Evolutionary conservation across 2,329 filamentous ascomycete genomes (phyloP).

Genomic region (Trichoderma sp.): DNA sequence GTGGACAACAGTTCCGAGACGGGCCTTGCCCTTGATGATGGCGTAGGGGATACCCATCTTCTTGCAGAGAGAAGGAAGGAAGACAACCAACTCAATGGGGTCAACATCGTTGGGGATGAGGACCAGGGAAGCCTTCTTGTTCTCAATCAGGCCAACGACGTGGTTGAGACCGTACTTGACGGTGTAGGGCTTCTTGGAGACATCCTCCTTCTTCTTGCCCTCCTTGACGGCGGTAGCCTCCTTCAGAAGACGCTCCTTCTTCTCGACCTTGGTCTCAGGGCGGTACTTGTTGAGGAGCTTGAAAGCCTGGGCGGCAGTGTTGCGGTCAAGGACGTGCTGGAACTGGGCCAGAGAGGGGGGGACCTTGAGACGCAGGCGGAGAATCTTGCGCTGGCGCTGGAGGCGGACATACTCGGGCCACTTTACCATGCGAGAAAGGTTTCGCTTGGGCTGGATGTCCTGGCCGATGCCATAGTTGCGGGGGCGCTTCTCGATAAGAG

Average conservation of each 20-base stretch:
- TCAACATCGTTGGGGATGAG: slow-evolving; percentile 99
- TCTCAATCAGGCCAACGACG: slow-evolving; percentile 95
- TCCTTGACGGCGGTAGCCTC: slow-evolving; percentile 97
- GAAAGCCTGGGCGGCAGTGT: slow-evolving; percentile 95
- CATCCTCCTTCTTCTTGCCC: slow-evolving; percentile 99
- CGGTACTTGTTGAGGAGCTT: slow-evolving; percentile 99
- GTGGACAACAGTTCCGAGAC: slow-evolving; percentile 98
- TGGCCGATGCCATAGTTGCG: slow-evolving; percentile 99
- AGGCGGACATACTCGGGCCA: slow-evolving; percentile 99
- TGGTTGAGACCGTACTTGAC: slow-evolving; percentile 99
- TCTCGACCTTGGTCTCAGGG: slow-evolving; percentile 97
- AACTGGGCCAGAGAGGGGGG: slow-evolving; percentile 97
- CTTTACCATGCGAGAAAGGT: slow-evolving; percentile 97
- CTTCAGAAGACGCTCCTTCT: slow-evolving; percentile 99
- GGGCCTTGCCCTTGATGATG: slow-evolving; percentile 99
- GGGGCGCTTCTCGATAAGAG: slow-evolving; percentile 96
- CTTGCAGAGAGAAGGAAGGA: slow-evolving; percentile 97
- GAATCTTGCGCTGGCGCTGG: slow-evolving; percentile 91
- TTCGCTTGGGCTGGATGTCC: slow-evolving; percentile 95
- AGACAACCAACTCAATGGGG: slow-evolving; percentile 99
- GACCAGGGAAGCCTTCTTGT: slow-evolving; percentile 99
- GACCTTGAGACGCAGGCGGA: slow-evolving; percentile 98
- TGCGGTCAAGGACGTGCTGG: slow-evolving; percentile 94
- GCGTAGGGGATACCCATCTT: slow-evolving; percentile 99
- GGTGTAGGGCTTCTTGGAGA: slow-evolving; percentile 98